These are phyloP conservation scores for Sanghuangporus sanghuang DNA, from an alignment of 1,284 basidiomycete genomes.

Conservation along the genomic window DNA sequence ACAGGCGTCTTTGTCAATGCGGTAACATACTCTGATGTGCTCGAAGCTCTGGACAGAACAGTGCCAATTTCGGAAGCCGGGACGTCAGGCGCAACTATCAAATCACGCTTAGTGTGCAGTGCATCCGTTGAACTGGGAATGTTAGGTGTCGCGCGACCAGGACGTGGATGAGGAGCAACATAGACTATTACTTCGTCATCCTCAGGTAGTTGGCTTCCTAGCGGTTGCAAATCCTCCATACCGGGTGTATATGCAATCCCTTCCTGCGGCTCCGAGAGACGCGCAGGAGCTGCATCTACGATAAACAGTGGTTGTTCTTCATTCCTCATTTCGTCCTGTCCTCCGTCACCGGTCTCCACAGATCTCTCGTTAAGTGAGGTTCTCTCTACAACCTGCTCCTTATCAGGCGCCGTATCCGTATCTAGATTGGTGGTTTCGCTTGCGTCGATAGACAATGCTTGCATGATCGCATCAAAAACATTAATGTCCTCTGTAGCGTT, in stretches of 20 bases:
- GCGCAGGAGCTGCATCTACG: conserved; percentile 36
- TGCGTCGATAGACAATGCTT: background rate
- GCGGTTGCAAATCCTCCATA: conserved; percentile 20
- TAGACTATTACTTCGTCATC: conserved; percentile 38
- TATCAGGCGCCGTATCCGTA: background rate
- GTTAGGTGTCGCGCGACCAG: conserved; percentile 7
- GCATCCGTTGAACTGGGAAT: background rate
- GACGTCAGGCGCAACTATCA: background rate
- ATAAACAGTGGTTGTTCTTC: conserved; percentile 27
- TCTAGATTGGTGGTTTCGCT: background rate
- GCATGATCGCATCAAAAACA: conserved; percentile 6
- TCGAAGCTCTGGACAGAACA: background rate
- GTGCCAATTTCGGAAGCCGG: background rate
- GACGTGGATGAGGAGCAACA: conserved; percentile 34
- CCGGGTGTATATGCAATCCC: conserved; percentile 19
- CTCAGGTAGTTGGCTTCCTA: conserved; percentile 17
- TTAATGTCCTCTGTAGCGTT: conserved; percentile 1
- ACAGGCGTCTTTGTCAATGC: background rate
- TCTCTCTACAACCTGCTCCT: background rate
- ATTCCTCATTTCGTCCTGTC: background rate
- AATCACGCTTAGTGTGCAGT: background rate
- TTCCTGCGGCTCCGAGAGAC: conserved; percentile 17
- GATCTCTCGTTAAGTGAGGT: background rate
- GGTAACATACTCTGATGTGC: background rate
- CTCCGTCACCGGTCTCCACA: background rate